Conservation (phyloP, 768 basidiomycete genomes). For the Suillus spraguei region DNA sequence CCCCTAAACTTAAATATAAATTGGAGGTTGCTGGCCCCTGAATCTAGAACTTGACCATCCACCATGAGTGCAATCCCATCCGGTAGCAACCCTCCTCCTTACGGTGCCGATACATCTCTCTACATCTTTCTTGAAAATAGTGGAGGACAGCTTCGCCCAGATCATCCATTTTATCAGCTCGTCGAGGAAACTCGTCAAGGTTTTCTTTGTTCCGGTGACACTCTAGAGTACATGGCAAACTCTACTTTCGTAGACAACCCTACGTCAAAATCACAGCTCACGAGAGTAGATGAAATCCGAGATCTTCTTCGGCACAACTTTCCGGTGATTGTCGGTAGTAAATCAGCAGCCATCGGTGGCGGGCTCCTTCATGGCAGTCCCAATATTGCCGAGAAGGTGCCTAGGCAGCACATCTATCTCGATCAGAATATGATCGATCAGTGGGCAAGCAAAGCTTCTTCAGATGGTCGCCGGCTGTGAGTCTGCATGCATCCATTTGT, state of each 20-base stretch:
- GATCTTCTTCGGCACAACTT: background rate
- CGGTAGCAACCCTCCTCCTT: constrained; percentile 1
- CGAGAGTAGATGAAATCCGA: background rate
- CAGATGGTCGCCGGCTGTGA: background rate
- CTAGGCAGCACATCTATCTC: background rate
- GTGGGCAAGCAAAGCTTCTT: background rate
- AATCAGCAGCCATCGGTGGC: background rate
- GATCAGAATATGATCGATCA: background rate
- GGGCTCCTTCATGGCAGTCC: background rate
- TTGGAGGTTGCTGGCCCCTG: background rate
- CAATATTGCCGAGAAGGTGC: background rate
- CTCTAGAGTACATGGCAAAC: background rate
- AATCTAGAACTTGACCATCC: background rate
- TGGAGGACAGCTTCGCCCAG: background rate
- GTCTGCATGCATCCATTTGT: background rate
- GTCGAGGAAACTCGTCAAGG: background rate
- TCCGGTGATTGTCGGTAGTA: background rate
- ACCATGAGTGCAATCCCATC: background rate
- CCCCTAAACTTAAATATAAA: background rate
- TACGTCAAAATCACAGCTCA: background rate
- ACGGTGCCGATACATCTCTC: background rate
- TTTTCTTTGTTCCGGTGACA: background rate
- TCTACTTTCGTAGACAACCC: background rate
- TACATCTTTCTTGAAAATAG: background rate
- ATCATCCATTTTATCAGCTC: background rate